Evolutionary conservation across 331 rosid species (phyloP), one percentile per base, ranked within the genome.

Genomic region (Dryas integrifolia): DNA sequence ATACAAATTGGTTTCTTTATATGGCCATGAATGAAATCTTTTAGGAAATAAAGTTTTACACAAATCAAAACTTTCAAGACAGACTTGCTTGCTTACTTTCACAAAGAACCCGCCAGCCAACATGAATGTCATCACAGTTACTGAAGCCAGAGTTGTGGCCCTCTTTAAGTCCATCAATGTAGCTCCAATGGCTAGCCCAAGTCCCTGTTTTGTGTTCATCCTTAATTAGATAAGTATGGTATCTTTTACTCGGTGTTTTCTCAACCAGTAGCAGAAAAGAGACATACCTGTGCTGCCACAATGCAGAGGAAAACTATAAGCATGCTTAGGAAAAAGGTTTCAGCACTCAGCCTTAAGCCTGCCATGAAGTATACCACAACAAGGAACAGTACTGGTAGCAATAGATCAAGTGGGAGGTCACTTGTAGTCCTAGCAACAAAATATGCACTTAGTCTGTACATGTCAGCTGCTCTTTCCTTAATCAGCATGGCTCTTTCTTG

Each of bases 121-220:
- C 99, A 95, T 95, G 91, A 95, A 95, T 76, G 98, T 92, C 99
- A 95, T 95, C 47, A 95, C 98, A 71, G 88, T 92, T 30, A 95
- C 99, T 3, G 99, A 95, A 57, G 94, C 96, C 65, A 95, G 81
- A 61, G 99, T 95, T 56, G 99, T 95, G 24, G 99, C 99, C 76
- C 77, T 88, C 85, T 95, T 92, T 73, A 88, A 76, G 81, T 95
- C 99, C 99, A 90, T 92, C 1, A 92, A 77, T 30, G 92, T 76
- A 44, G 99, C 99, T 55, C 99, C 99, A 41, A 95, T 95, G 13
- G 98, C 98, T 12, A 90, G 89, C 81, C 99, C 98, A 72, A 89
- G 96, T 35, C 97, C 97, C 98, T 95, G 72, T 52, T 59, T 82
- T 80, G 70, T n/a, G 75, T 59, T 64, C 48, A 74, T 21, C 35